Base-by-base conservation (phyloP, 129 eudicot genomes). In the Deinandra increscens region DNA sequence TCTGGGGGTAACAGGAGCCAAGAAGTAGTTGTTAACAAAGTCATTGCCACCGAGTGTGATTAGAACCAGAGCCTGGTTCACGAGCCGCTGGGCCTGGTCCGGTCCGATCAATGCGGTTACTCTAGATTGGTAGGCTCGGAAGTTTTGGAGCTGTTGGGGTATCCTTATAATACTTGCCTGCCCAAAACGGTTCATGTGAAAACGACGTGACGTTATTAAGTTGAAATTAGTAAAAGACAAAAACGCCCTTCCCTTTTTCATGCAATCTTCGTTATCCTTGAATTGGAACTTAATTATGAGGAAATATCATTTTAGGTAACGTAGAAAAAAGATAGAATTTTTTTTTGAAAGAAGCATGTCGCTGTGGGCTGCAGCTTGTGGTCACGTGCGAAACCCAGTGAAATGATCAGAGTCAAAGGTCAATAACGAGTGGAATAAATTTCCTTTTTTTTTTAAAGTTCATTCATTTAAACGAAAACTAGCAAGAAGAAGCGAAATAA, bases 21-120 rank as follows among this genome's bases (percentile, higher is more conserved):
- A 66, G 74, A 86, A 90, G 74, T 90, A 90, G 76, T 90, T 90
- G 80, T 90, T 90, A 58, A 90, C 95, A 26, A 64, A 90, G 80
- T 90, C 97, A 46, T 90, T 90, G 62, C 97, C 97, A 5, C 97
- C 97, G 0, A 90, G 78, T 0, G 85, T 81, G 68, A 90, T 82
- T 7, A 90, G 79, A 22, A 80, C 84, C 1, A 90, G 85, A 10
- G 85, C 94, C 17, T 67, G 45, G 75, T 82, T 90, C n/a, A 90
- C 94, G 12, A 81, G 93, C 26, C 44, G 63, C 50, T 74, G 64
- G 20, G 90, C 66, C 51, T 68, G 43, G 0, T 71, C 70, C 34
- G 80, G 44, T 62, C 97, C 97, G 9, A 86, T 84, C 2, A 78
- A 42, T 31, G 80, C 64, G 10, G 56, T 74, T 33, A 90, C 22